Evolutionary conservation across 345 rosid species (phyloP), one percentile per base, ranked within the genome.

Genomic region (Eucalyptus erythrocorys): DNA sequence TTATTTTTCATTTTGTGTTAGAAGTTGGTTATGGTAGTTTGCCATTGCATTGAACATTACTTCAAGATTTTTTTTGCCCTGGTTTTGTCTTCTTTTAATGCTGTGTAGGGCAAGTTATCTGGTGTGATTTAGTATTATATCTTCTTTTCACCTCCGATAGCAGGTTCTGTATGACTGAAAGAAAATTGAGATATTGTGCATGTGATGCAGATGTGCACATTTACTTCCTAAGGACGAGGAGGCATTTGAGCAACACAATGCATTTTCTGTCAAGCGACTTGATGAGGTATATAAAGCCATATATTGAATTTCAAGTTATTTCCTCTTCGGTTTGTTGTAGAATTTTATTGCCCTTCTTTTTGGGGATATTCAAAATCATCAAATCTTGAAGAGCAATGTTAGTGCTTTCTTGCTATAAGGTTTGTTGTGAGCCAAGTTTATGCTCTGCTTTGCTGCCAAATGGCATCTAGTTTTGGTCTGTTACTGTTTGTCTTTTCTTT

Each of bases 211-310:
- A 91, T 98, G 93, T 91, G 92, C 96, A 55, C 99, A 98, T 95
- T 92, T 98, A 92, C 97, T 97, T 88, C 99, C 99, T 37, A 96
- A 91, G 93, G 98, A 96, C 61, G 98, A 97, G 86, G 99, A 96
- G 86, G 94, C 97, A 80, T 93, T 97, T 90, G 99, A 95, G 89
- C 97, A 97, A 91, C 97, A 96, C 92, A 93, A 91, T 89, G 89
- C 91, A 34, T 94, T 92, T 91, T 94, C 96, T 34, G 90, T 94
- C 86, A 98, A 95, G 92, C 93, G 98, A 87, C 93, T 98, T 90
- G 99, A 98, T 88, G 99, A 95, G 98, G 99, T 98, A 96, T 88
- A 47, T 19, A 82, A 87, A 42, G 34, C 71, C 19, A 71, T 42
- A 26, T 57, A 11, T 66, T 26, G 26, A 51, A 48, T 80, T 85